Conservation (phyloP, 2,329 filamentous ascomycete genomes). For the Hypoxylon rubiginosum region DNA sequence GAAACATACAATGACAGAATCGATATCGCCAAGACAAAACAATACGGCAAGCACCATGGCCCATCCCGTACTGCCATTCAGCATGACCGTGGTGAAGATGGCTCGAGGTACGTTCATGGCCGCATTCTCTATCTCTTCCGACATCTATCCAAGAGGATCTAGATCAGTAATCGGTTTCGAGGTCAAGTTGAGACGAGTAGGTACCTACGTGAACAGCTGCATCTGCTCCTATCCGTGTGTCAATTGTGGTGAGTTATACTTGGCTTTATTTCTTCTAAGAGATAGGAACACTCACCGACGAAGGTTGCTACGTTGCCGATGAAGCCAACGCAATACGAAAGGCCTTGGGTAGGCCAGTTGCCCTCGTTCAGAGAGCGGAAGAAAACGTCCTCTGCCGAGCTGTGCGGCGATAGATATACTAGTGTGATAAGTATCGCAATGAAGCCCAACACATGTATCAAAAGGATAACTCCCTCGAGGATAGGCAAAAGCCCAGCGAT, state of each 20-base stretch:
- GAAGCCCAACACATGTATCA: slow-evolving; percentile 40
- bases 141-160: slow-evolving; percentile 32
- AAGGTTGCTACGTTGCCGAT: slow-evolving; percentile 37
- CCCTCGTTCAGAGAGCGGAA: slow-evolving; percentile 33
- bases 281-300: slow-evolving; percentile 29
- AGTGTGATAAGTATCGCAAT: slow-evolving; percentile 37
- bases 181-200: slow-evolving; percentile 1
- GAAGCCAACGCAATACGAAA: slow-evolving; percentile 41
- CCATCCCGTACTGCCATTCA: slow-evolving; percentile 38
- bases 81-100: slow-evolving; percentile 32
- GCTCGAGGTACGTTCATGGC: slow-evolving; percentile 36
- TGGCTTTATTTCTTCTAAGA: not conserved
- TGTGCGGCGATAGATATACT: slow-evolving; percentile 36
- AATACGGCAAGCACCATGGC: slow-evolving; percentile 37
- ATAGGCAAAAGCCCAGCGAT: slow-evolving; percentile 28
- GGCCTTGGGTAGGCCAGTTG: slow-evolving; percentile 36
- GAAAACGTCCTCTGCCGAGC: slow-evolving; percentile 27
- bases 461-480: slow-evolving; percentile 36
- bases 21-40: slow-evolving; percentile 40
- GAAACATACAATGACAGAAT: slow-evolving; percentile 35
- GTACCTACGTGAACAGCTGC: slow-evolving; percentile 38
- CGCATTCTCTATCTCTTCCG: slow-evolving; percentile 41
- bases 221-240: slow-evolving; percentile 37
- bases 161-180: slow-evolving; percentile 3
- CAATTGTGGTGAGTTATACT: slow-evolving; percentile 18